Conservation (phyloP, 2,329 filamentous ascomycete genomes). For the Neodidymelliopsis sp. region DNA sequence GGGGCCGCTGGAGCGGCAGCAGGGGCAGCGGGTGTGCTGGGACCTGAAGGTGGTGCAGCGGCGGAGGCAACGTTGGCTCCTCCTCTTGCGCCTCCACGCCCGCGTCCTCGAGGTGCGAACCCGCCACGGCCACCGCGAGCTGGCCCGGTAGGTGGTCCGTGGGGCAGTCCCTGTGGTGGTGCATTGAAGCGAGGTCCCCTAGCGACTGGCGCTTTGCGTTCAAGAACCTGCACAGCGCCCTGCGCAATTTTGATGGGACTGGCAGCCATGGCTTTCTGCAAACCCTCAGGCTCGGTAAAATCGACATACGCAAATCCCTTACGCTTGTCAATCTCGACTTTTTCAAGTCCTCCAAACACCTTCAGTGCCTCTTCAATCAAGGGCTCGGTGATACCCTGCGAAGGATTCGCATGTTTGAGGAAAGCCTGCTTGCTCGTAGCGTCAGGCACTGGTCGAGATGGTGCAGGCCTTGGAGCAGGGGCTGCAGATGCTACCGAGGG, state of each 20-base stretch:
- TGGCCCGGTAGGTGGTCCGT: conserved; percentile 40
- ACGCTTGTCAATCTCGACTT: conserved; percentile 91
- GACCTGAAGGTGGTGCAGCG: conserved; percentile 5
- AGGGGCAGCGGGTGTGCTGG: neutral
- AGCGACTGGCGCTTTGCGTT: conserved; percentile 69
- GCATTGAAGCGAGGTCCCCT: conserved; percentile 39
- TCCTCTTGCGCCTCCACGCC: conserved; percentile 44
- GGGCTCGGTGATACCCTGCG: conserved; percentile 88
- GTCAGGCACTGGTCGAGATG: conserved; percentile 33
- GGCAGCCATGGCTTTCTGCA: conserved; percentile 80
- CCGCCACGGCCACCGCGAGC: conserved; percentile 41
- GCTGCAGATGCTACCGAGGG: conserved; percentile 26
- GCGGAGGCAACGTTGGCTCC: conserved; percentile 32
- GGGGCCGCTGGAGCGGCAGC: neutral
- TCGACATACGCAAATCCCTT: conserved; percentile 96
- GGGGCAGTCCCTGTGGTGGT: conserved; percentile 36
- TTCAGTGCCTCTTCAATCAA: conserved; percentile 78
- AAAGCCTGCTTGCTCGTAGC: conserved; percentile 61
- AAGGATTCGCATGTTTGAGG: conserved; percentile 72
- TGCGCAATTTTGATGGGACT: conserved; percentile 85
- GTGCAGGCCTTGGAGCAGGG: conserved; percentile 16
- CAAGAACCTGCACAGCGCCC: conserved; percentile 84
- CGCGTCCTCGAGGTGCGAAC: conserved; percentile 44
- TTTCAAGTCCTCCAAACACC: conserved; percentile 75
- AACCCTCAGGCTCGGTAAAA: conserved; percentile 74